Base-by-base conservation (phyloP, 164 flowering plant genomes). In the Dillenia turbinata region DNA sequence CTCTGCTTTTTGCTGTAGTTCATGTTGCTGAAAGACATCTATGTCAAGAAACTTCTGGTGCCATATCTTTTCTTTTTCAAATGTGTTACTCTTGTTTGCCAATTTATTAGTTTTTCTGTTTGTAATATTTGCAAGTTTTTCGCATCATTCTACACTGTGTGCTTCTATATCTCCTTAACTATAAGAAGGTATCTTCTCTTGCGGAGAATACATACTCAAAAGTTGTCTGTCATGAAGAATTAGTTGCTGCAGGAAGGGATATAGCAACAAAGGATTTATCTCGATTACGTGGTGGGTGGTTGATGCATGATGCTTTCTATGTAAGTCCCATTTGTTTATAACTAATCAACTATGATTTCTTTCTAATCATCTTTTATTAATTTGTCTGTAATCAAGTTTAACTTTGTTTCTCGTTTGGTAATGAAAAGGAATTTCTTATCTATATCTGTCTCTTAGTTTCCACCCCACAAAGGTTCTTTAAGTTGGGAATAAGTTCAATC, bases 261-360 rank as follows among this genome's bases (percentile, higher is more conserved):
- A 82, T 92, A 63, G 77, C 70, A 61, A 92, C 90, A 15, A 95
- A 95, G 72, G 99, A 91, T 75, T 77, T 95, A 78, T 81, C 97
- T 44, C 82, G 97, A 63, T 58, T 92, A 56, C 92, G 96, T 62
- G 97, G 97, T 64, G 97, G 97, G 64, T 92, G 99, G 99, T 87
- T 97, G 55, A 75, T 89, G 81, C 99, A 89, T 70, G 97, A 95
- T 78, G 97, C 87, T 45, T 95, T 95, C 63, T 77, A 83, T 72
- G 99, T 95, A 66, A 83, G 96, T 73, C 24, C 49, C 67, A 48
- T 56, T 58, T 57, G 47, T 59, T 60, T 26, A 26, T 26, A 26
- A 26, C 3, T 26, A 26, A 26, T 26, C 40, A 2, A 26, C 3
- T 26, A 26, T 26, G 40, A 26, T 26, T 26, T 26, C 40, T 26